A percentile compares a stretch with the other conserved stretches of the same genome.
Conservation (phyloP, 352 stramenopile genomes). For the Phytophthora crassamura region DNA sequence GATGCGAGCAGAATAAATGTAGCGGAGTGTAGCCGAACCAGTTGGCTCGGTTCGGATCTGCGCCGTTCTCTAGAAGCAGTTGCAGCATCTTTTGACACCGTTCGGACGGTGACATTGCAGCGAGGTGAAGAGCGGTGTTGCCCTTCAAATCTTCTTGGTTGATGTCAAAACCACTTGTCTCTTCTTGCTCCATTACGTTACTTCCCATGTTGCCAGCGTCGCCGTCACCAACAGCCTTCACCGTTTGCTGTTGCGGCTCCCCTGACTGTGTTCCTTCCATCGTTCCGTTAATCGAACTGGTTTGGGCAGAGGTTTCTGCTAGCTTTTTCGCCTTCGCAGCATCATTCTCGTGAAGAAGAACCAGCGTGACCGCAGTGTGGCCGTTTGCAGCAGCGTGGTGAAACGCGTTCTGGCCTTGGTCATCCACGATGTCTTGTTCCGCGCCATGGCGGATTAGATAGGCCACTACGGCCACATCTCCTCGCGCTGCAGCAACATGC, state of each 20-base stretch:
- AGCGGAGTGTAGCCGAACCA: slow-evolving; percentile 90
- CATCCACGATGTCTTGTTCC: slow-evolving; percentile 78
- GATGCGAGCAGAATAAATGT: slow-evolving; percentile 88
- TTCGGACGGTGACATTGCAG: slow-evolving; percentile 83
- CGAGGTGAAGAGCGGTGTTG: slow-evolving; percentile 84
- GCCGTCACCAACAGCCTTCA: slow-evolving; percentile 11
- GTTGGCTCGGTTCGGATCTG: slow-evolving; percentile 76
- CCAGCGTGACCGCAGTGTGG: slow-evolving; percentile 73
- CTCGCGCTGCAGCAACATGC: slow-evolving; percentile 71
- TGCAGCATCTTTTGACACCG: slow-evolving; percentile 87
- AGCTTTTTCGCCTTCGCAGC: slow-evolving; percentile 23
- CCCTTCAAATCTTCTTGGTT: slow-evolving; percentile 86
- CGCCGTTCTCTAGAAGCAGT: slow-evolving; percentile 80
- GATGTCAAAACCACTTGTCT: slow-evolving; percentile 58
- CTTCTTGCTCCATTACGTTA: slow-evolving; percentile 21
- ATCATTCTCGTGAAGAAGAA: slow-evolving; percentile 78
- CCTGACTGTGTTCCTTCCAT: slow-evolving; percentile 6
- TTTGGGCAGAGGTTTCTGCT: slow-evolving; percentile 9
- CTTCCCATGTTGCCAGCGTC: not conserved
- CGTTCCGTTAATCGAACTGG: slow-evolving; percentile 13
- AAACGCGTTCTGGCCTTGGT: slow-evolving; percentile 87
- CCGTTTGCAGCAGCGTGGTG: slow-evolving; percentile 82
- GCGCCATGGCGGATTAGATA: slow-evolving; percentile 74
- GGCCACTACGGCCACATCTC: slow-evolving; percentile 81
- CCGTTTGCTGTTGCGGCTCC: slow-evolving; percentile 15